phyloP scores from a whole-genome alignment of 768 basidiomycete species.

The Omphalotus guepiniiformis region DNA sequence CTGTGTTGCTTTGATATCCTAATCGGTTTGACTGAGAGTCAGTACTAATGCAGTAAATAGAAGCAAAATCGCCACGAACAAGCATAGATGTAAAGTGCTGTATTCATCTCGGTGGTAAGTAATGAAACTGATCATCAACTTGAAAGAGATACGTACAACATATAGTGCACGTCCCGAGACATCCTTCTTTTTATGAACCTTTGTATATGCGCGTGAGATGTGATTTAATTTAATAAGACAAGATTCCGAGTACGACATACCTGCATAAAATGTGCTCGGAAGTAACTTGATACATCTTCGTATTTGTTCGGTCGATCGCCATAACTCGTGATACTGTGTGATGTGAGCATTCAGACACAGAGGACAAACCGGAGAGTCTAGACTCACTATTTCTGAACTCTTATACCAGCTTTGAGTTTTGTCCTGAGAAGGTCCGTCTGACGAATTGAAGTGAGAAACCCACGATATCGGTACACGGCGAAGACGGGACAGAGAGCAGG shows the following conservation, averaged over 20 bases:
- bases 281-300: slow-evolving; percentile 70
- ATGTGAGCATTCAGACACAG: slow-evolving; percentile 1
- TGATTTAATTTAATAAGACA: too few relatives aligned
- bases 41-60: slow-evolving; percentile 2
- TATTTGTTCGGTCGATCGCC: slow-evolving; percentile 68
- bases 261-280: slow-evolving; percentile 80
- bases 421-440: slow-evolving; percentile 69
- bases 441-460: background rate
- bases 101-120: too few relatives aligned
- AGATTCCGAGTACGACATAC: too few relatives aligned
- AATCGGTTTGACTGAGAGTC: background rate
- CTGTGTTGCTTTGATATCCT: slow-evolving; percentile 69
- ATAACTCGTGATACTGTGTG: slow-evolving; percentile 25
- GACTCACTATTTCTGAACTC: slow-evolving; percentile 74
- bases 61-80: slow-evolving; percentile 29
- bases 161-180: slow-evolving; percentile 55
- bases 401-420: slow-evolving; percentile 64
- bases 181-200: slow-evolving; percentile 57
- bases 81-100: slow-evolving; percentile 75
- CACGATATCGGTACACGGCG: background rate
- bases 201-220: too few relatives aligned
- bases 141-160: slow-evolving; percentile 42
- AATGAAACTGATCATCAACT: background rate
- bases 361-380: slow-evolving; percentile 1
- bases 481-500: background rate